Evolutionary conservation across 805 yeast genomes (phyloP).

Genomic region (Hermanozyma aechmeae): DNA sequence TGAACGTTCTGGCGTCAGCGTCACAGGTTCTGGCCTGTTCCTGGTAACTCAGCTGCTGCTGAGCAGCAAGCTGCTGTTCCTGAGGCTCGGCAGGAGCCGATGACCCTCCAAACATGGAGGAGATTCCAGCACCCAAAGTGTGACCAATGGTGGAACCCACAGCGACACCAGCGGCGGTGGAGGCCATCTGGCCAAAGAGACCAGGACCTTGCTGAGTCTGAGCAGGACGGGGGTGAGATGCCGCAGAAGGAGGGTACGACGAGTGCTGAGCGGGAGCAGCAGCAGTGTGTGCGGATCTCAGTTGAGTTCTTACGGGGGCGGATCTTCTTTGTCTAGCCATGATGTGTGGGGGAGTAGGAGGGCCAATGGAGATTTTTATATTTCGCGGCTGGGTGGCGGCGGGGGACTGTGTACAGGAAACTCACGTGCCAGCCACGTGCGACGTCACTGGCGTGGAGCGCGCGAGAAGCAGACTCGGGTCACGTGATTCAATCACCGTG

Average conservation of each 20-base stretch:
- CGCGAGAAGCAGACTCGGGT: too few relatives aligned
- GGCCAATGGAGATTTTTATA: too few relatives aligned
- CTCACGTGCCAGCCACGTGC: too few relatives aligned
- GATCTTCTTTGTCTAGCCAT: conserved; percentile 50
- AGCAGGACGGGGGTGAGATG: conserved; percentile 3
- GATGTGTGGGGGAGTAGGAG: conserved; percentile 3
- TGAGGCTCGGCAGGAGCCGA: conserved; percentile 39
- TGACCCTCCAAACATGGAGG: conserved; percentile 81
- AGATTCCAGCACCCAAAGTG: conserved; percentile 90
- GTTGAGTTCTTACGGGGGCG: conserved; percentile 40
- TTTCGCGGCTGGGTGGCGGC: too few relatives aligned
- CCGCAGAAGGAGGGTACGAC: conserved; percentile 38
- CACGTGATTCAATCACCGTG: too few relatives aligned
- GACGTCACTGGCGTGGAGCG: too few relatives aligned
- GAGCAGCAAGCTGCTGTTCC: conserved; percentile 33
- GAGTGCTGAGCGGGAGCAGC: conserved; percentile 39
- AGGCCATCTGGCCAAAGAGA: conserved; percentile 92
- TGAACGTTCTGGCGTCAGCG: conserved; percentile 87
- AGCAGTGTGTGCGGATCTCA: conserved; percentile 71
- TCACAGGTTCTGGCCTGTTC: conserved; percentile 63
- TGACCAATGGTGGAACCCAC: conserved; percentile 98
- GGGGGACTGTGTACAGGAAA: too few relatives aligned
- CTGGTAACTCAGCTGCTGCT: conserved; percentile 25
- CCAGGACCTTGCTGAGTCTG: conserved; percentile 57
- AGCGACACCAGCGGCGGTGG: conserved; percentile 99